These are phyloP conservation scores for Lecanoromycetidae sp. DNA, from an alignment of 2,329 filamentous ascomycete genomes.

Conservation along the genomic window DNA sequence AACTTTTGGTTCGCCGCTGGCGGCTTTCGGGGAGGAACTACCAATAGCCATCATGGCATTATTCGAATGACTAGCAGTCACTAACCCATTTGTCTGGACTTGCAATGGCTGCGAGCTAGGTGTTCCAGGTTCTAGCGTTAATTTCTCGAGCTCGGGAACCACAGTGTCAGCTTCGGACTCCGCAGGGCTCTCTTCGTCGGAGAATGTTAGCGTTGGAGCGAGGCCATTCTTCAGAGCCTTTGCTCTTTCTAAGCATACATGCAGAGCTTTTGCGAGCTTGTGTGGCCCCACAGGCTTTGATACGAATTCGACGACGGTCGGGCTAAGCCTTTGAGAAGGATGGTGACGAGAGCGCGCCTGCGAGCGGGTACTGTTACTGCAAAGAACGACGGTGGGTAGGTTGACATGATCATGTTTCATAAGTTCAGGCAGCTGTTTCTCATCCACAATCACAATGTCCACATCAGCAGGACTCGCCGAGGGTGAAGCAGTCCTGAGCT, in stretches of 20 bases:
- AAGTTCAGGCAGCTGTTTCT: constrained; percentile 8
- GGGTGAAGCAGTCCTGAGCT: constrained; percentile 16
- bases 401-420: neutral
- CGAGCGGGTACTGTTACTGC: constrained; percentile 15
- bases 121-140: constrained; percentile 13
- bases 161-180: constrained; percentile 8
- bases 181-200: neutral
- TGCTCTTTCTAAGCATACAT: constrained; percentile 16
- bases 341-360: constrained; percentile 8
- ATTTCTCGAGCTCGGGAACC: constrained; percentile 11
- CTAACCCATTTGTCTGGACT: constrained; percentile 10
- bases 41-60: constrained; percentile 17
- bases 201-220: neutral
- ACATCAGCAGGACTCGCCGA: neutral
- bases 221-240: neutral
- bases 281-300: constrained; percentile 19
- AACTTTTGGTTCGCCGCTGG: neutral
- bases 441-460: constrained; percentile 17
- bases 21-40: constrained; percentile 2
- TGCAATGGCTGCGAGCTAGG: constrained; percentile 7
- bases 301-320: constrained; percentile 15
- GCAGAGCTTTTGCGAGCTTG: constrained; percentile 19
- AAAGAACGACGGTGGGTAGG: constrained; percentile 16
- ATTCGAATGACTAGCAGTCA: constrained; percentile 12
- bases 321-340: neutral